Base-by-base conservation (phyloP, 257 asterid genomes). In the Ehretia macrophylla region DNA sequence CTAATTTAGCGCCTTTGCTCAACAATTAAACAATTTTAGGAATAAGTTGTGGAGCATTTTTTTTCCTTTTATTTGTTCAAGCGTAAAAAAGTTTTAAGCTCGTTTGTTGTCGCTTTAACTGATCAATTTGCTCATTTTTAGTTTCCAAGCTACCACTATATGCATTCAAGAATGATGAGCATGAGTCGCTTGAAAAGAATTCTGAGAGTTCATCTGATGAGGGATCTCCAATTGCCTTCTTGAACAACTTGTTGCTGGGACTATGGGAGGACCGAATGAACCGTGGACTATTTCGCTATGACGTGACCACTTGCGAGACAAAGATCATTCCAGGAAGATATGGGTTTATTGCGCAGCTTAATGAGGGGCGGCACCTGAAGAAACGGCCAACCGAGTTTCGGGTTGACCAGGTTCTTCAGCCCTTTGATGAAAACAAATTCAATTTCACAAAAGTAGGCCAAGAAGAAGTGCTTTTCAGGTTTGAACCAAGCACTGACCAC, bases 311-410 rank as follows among this genome's bases (percentile, higher is more conserved):
- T 42, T 87, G 96, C 56, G 85, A 82, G 72, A 77, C 94, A 0
- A 87, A 81, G 76, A 54, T 85, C 69, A 69, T 83, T 69, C 76
- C 81, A 0, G 94, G 96, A 21, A 80, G 60, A 50, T 69, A 66
- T 59, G 88, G 94, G 40, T 87, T 84, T 67, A 69, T 87, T 10
- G 89, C 94, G 49, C 96, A 87, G 70, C 83, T 87, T 64, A 87
- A 87, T n/a, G 91, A 87, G 74, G 96, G 94, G 0, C 85, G 89
- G 9, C 91, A 87, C 75, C 88, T 80, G 17, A 87, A 82, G 79
- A 87, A 87, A 63, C 80, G 96, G 20, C 88, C 84, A 1, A 85
- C 94, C 8, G 91, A 87, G 55, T 85, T 87, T 57, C 74, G 83
- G 39, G 19, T 87, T 14, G 94, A 87, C 72, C 75, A 75, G 76